phyloP scores from a whole-genome alignment of 176 grass and related monocot species.

The Poa annua region DNA sequence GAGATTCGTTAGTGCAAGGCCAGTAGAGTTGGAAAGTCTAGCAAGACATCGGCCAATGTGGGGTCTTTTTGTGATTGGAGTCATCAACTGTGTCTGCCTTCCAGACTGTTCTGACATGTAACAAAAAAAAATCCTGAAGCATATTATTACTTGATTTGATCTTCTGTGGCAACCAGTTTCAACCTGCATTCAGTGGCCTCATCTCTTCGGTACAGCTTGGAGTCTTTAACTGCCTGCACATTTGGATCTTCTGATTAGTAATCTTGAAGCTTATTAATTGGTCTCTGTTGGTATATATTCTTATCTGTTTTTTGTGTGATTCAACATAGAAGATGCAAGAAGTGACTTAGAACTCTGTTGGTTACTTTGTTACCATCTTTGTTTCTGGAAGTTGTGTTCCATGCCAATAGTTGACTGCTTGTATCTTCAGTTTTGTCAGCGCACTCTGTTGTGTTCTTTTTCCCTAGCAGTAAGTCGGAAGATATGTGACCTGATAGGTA shows the following conservation, averaged over 20 bases:
- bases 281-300: background rate
- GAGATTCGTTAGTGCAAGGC: background rate
- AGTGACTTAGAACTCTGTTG: background rate
- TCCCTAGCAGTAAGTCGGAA: background rate
- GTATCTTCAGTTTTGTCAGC: background rate
- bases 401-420: background rate
- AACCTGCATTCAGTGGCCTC: background rate
- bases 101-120: background rate
- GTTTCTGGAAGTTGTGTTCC: background rate
- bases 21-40: background rate
- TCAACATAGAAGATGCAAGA: background rate
- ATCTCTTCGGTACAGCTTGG: slow-evolving; percentile 3
- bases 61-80: background rate
- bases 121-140: background rate
- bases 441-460: background rate
- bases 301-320: background rate
- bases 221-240: background rate
- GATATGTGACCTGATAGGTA: background rate
- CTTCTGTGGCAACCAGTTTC: background rate
- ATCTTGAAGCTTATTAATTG: slow-evolving; percentile 6
- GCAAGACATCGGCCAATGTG: background rate
- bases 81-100: background rate
- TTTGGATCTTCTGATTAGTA: background rate
- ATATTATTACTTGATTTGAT: background rate
- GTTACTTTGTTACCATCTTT: background rate